phyloP scores from a whole-genome alignment of 805 yeast species.

The Tetrapisispora iriomotensis region DNA sequence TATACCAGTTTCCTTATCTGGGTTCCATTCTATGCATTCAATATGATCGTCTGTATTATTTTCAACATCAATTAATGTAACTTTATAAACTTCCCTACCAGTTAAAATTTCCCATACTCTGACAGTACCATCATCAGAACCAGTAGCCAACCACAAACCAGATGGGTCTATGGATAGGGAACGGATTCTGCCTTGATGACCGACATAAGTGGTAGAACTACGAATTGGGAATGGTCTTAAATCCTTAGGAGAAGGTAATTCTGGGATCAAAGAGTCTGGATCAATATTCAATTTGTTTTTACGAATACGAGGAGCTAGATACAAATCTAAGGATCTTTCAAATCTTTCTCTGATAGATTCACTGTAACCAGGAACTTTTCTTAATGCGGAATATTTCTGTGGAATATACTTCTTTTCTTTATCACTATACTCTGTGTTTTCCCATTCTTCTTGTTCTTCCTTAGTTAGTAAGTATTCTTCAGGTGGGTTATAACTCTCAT shows the following conservation, averaged over 20 bases:
- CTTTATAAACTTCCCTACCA: constrained; percentile 82
- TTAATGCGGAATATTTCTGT: constrained; percentile 66
- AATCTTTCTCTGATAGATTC: constrained; percentile 82
- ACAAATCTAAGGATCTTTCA: constrained; percentile 87
- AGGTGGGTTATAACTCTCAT: constrained; percentile 96
- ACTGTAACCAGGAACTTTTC: constrained; percentile 89
- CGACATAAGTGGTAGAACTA: constrained; percentile 73
- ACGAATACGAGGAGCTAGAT: constrained; percentile 92
- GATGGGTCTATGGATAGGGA: constrained; percentile 75
- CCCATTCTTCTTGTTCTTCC: constrained; percentile 69
- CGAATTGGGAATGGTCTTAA: constrained; percentile 92
- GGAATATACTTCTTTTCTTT: constrained; percentile 75
- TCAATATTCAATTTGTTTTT: constrained; percentile 85
- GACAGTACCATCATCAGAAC: constrained; percentile 92
- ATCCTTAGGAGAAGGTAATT: constrained; percentile 93
- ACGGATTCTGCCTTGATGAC: constrained; percentile 78
- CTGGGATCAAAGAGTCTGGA: constrained; percentile 92
- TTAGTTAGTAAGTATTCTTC: constrained; percentile 78
- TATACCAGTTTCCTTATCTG: constrained; percentile 61
- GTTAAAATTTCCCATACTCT: constrained; percentile 95
- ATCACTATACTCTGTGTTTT: constrained; percentile 59
- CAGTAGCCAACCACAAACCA: constrained; percentile 95
- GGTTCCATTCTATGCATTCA: constrained; percentile 85
- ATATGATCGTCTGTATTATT: constrained; percentile 66
- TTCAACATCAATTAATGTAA: constrained; percentile 40